Percentiles rank a stretch among this genome's conserved stretches.
These are phyloP conservation scores for Pseudonitzschia delicatissima DNA, from an alignment of 108 stramenopile genomes.

Conservation along the genomic window DNA sequence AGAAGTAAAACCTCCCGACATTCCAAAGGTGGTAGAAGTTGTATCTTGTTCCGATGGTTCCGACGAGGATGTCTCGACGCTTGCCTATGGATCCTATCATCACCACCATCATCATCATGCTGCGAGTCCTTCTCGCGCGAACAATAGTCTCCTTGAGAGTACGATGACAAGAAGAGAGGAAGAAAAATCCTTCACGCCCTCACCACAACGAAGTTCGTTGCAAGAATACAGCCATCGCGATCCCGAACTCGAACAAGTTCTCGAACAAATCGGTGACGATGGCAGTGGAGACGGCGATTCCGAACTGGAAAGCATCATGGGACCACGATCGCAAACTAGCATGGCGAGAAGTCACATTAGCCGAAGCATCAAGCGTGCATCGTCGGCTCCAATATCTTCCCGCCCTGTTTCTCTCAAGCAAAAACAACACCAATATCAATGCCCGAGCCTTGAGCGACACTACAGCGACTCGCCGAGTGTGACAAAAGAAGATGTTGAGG, in stretches of 20 bases:
- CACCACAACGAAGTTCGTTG: neutral
- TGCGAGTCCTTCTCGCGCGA: constrained; percentile 1
- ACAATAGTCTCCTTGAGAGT: no score
- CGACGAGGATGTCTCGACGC: constrained; percentile 20
- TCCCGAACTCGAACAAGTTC: constrained; percentile 21
- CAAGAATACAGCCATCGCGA: constrained; percentile 2
- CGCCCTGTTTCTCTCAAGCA: neutral
- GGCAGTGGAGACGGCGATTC: neutral
- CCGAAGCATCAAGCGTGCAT: neutral
- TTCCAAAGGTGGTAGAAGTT: constrained; percentile 23
- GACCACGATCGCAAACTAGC: constrained; percentile 4
- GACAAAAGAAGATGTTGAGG: no score
- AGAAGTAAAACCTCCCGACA: neutral
- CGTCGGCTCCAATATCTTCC: neutral
- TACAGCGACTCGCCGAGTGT: neutral
- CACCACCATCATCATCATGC: neutral
- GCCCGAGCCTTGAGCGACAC: neutral
- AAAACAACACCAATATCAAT: neutral
- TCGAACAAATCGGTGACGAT: neutral
- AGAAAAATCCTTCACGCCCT: constrained; percentile 7
- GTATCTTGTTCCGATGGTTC: neutral
- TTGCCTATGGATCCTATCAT: constrained; percentile 7
- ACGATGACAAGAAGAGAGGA: constrained; percentile 12
- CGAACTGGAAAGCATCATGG: constrained; percentile 16
- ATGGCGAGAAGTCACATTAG: neutral